Percentiles rank a stretch among this genome's conserved stretches.
Conservation (phyloP, 2,329 filamentous ascomycete species). For the Pseudogymnoascus sp. region DNA sequence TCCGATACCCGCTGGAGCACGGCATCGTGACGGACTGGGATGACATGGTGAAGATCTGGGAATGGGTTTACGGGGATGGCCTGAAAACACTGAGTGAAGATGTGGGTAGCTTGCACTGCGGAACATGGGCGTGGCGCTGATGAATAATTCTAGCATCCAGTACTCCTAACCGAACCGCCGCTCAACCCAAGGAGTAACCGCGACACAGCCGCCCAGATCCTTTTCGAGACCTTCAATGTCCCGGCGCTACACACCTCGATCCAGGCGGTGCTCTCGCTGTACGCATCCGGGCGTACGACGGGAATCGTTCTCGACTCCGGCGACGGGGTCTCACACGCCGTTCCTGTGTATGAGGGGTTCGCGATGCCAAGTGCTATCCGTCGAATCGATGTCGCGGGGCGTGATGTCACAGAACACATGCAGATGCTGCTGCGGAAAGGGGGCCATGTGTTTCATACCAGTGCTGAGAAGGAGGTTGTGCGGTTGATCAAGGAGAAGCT, state of each 20-base stretch:
- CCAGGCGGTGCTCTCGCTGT: constrained; percentile 90
- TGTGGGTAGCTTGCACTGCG: constrained; percentile 40
- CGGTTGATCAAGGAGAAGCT: constrained; percentile 93
- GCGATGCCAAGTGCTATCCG: constrained; percentile 93
- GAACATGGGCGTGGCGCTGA: constrained; percentile 10
- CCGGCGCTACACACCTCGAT: constrained; percentile 94
- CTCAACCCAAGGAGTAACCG: constrained; percentile 93
- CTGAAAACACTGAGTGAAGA: constrained; percentile 96
- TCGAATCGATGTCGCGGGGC: constrained; percentile 88
- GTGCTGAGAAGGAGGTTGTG: constrained; percentile 98
- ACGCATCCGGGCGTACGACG: constrained; percentile 90
- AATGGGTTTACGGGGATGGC: constrained; percentile 92
- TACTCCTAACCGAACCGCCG: constrained; percentile 90
- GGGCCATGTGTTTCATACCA: constrained; percentile 92
- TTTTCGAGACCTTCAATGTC: constrained; percentile 98
- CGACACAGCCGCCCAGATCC: constrained; percentile 90
- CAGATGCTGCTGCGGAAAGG: constrained; percentile 85
- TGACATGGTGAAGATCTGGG: constrained; percentile 99
- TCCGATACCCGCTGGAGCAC: constrained; percentile 90
- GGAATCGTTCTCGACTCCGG: constrained; percentile 93
- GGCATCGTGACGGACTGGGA: constrained; percentile 99
- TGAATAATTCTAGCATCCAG: constrained; percentile 62
- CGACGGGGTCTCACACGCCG: constrained; percentile 93
- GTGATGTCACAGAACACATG: constrained; percentile 93
- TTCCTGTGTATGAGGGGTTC: constrained; percentile 96